Base-by-base conservation (phyloP, 495 filamentous ascomycete species). In the Polyplosphaeria fusca region DNA sequence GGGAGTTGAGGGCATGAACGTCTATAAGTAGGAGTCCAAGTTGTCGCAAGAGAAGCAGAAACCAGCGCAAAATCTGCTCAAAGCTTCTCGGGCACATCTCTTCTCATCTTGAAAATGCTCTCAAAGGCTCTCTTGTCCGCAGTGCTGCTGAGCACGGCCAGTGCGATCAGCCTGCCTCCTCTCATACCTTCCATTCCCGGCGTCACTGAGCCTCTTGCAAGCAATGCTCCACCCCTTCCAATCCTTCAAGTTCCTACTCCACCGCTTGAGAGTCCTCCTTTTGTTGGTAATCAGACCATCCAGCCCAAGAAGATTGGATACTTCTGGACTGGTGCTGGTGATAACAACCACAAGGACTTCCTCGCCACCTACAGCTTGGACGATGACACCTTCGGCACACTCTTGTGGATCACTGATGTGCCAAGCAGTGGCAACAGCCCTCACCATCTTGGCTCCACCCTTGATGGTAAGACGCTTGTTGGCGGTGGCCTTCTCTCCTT, bases 251-350 rank as follows among this genome's bases (percentile, higher is more conserved):
- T 81, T 11, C 82, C 82, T 5, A 81, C 78, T 19, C 81, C 82
- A 28, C 74, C 82, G 0, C 56, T 82, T 25, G 71, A 73, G 16
- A 80, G 77, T 44, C 77, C 77, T 19, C 79, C 78, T 4, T 82
- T 80, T 49, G 72, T 68, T 38, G 67, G 72, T 4, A 80, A 78
- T 63, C 67, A 79, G 38, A 67, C 78, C 35, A 77, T 84, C 58
- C 76, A 76, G 69, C 81, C 82, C 35, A 84, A 84, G 78, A 85
- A 84, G 70, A 82, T 85, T 56, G 82, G 80, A 2, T 84, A 82
- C 67, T 84, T 83, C 68, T 85, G 79, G 78, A 81, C 80, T 48
- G 82, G 75, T 27, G 71, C 81, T 12, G 81, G 76, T 18, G 81
- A 85, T 64, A 83, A 83, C 61, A 50, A 74, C 44, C 80, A 84